Conservation (phyloP, 2,329 filamentous ascomycete species). For the Proliferodiscus dingleyae region DNA sequence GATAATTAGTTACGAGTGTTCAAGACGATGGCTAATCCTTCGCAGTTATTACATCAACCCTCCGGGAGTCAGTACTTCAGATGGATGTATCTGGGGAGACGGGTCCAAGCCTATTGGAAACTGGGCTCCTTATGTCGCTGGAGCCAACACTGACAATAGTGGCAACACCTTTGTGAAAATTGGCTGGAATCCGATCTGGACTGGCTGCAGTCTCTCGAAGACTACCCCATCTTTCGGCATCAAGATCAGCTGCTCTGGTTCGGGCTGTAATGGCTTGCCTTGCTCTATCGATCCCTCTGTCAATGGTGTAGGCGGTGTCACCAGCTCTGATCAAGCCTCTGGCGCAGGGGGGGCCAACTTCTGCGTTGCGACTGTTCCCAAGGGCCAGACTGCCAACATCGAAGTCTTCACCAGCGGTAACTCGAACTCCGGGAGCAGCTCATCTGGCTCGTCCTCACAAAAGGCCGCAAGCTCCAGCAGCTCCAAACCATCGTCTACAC, state of each 20-base stretch:
- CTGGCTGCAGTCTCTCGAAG: constrained; percentile 46
- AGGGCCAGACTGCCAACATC: constrained; percentile 61
- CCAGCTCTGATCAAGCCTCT: constrained; percentile 45
- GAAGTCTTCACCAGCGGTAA: constrained; percentile 49
- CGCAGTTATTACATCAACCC: constrained; percentile 71
- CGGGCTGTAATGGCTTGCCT: constrained; percentile 66
- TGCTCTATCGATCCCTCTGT: constrained; percentile 63
- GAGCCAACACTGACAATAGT: constrained; percentile 61
- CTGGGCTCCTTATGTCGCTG: constrained; percentile 73
- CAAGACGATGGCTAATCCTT: constrained; percentile 19
- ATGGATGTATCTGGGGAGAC: constrained; percentile 70
- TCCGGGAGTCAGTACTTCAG: constrained; percentile 54
- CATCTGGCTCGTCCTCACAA: constrained; percentile 20
- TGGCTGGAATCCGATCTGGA: constrained; percentile 73
- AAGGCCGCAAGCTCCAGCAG: constrained; percentile 25
- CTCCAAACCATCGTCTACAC: constrained; percentile 19
- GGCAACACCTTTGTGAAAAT: constrained; percentile 71
- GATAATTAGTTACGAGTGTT: constrained; percentile 31
- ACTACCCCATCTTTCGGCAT: constrained; percentile 62
- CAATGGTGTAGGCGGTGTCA: constrained; percentile 52
- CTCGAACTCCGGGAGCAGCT: constrained; percentile 7
- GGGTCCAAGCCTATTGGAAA: constrained; percentile 61
- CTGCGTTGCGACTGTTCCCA: constrained; percentile 71
- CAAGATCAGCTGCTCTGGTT: constrained; percentile 62
- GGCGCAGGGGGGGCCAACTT: constrained; percentile 67